Base-by-base conservation (phyloP, 345 rosid species). In the Gossypium raimondii region DNA sequence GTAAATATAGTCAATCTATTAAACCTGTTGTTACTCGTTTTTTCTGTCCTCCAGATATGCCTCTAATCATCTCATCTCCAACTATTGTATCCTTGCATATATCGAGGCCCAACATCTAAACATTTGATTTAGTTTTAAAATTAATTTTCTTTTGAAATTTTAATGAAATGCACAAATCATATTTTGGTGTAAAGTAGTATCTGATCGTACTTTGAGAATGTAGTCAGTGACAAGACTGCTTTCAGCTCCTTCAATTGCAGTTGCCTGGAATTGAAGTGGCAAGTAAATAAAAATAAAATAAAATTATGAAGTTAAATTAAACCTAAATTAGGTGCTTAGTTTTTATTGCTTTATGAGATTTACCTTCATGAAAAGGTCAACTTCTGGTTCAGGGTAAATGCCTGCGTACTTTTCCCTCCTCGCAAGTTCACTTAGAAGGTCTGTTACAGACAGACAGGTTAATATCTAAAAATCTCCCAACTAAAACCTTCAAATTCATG, bases 301-400 rank as follows among this genome's bases (percentile, higher is more conserved):
- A 34, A 34, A 34, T 34, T 34, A 5, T 34, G 1, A 34, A 34
- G 7, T 34, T 34, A 34, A 34, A 34, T 34, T 34, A 34, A 5
- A 34, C 41, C 41, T 14, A 48, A 48, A 48, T 57, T 11, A 55
- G 61, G 43, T 61, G 44, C 10, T 61, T 7, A 61, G 44, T 5
- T 34, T 34, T 34, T 34, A 34, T 34, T 34, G 41, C 41, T 34
- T 34, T 7, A 3, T 18, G 9, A 12, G 27, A 65, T 48, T 72
- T 77, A 89, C 93, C 88, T 93, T 93, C 98, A 93, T 91, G 87
- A 88, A 93, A 78, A 91, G 84, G 82, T 93, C 98, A 14, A 88
- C 76, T 66, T 91, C 95, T 4, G 98, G 86, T 73, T 93, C 98
- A 1, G 98, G 98, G 20, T 83, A 80, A 2, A 93, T 87, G 17